Conservation (phyloP, 139 green algal species). For the Coelastrella sp. region DNA sequence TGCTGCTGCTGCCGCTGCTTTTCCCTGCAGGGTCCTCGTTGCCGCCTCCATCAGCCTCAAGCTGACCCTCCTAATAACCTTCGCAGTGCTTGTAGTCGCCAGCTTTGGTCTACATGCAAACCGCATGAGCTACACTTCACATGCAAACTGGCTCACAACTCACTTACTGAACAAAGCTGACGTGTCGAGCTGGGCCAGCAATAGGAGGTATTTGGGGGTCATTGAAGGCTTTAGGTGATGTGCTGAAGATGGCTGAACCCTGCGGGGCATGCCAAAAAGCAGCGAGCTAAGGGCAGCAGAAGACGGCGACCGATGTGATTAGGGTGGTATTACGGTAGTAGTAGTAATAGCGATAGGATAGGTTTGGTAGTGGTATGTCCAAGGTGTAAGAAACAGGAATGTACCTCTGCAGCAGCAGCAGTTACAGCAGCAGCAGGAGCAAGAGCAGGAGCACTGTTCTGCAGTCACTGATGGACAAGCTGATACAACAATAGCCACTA, state of each 20-base stretch:
- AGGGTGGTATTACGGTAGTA: no score
- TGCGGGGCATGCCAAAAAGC: background rate
- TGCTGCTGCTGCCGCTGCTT: background rate
- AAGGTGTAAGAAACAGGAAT: no score
- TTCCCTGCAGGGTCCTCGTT: background rate
- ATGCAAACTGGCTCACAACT: background rate
- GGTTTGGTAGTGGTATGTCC: no score
- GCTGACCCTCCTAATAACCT: background rate
- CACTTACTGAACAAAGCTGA: background rate
- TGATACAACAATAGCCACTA: no score
- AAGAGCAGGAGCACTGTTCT: no score
- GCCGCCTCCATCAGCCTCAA: background rate
- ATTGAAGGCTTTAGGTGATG: background rate
- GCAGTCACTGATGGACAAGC: no score
- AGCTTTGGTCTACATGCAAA: background rate
- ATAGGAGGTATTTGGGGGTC: background rate
- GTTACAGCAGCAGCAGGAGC: no score
- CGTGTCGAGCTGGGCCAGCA: background rate
- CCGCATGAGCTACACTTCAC: no score
- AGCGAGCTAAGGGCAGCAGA: background rate
- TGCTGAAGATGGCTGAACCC: background rate
- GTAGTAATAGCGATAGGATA: no score
- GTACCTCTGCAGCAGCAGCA: no score
- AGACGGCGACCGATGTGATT: background rate
- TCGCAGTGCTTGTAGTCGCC: background rate